These are phyloP conservation scores for Dioscorea zingiberensis DNA, from an alignment of 106 monocot species.

Conservation along the genomic window DNA sequence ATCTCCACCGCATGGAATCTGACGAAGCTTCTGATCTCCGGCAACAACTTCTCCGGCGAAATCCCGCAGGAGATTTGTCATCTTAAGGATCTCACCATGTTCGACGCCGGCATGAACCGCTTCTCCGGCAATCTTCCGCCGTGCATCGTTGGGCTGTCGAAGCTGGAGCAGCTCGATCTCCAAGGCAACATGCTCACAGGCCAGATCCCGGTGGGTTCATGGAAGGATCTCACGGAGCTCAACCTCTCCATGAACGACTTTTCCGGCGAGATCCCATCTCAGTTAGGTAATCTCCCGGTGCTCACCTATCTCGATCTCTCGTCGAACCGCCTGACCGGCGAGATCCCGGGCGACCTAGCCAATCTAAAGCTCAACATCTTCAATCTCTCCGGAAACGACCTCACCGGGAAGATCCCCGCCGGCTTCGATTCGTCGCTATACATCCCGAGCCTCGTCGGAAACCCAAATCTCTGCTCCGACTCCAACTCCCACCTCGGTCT, in stretches of 20 bases:
- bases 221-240: conserved; percentile 34
- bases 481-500: conserved; percentile 1
- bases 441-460: conserved; percentile 15
- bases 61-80: conserved; percentile 38
- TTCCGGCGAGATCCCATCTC: conserved; percentile 30
- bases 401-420: conserved; percentile 35
- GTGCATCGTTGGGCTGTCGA: conserved; percentile 21
- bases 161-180: conserved; percentile 33
- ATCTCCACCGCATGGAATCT: conserved; percentile 30
- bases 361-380: conserved; percentile 32
- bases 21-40: conserved; percentile 32
- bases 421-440: conserved; percentile 20
- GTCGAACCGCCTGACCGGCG: conserved; percentile 30
- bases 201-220: conserved; percentile 24
- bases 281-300: conserved; percentile 26
- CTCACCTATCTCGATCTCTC: conserved; percentile 61
- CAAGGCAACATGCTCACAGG: conserved; percentile 39
- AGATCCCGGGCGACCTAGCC: conserved; percentile 21
- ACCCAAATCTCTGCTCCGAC: conserved; percentile 40
- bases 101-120: conserved; percentile 20
- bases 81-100: conserved; percentile 16
- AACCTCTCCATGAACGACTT: conserved; percentile 46
- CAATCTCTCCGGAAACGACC: conserved; percentile 36
- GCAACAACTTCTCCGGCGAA: conserved; percentile 40
- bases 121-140: conserved; percentile 26